These are phyloP conservation scores for Cystoderma amianthinum DNA, from an alignment of 768 basidiomycete genomes.

Conservation along the genomic window DNA sequence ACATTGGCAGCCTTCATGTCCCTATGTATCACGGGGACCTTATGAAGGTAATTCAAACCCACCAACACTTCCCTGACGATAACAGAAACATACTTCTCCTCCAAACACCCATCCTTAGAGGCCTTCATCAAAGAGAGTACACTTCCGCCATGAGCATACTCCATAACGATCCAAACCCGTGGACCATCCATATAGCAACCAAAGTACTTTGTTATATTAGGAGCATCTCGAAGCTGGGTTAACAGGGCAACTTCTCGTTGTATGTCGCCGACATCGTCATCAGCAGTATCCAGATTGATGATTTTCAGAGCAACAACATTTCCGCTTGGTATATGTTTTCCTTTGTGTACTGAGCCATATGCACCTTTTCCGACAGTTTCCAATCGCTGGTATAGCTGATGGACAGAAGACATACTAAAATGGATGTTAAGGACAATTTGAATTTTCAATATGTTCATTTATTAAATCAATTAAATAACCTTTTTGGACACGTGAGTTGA, in stretches of 20 bases:
- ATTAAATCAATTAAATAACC: too few relatives aligned
- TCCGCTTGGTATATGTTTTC: constrained; percentile 75
- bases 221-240: constrained; percentile 81
- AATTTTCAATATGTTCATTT: too few relatives aligned
- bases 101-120: constrained; percentile 63
- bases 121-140: constrained; percentile 92
- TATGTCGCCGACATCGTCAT: constrained; percentile 95
- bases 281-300: constrained; percentile 94
- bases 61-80: constrained; percentile 86
- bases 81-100: constrained; percentile 85
- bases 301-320: constrained; percentile 96
- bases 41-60: constrained; percentile 87
- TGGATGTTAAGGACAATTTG: too few relatives aligned
- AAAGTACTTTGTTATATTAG: constrained; percentile 91
- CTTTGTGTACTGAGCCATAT: constrained; percentile 94
- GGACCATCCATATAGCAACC: constrained; percentile 95
- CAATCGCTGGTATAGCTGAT: constrained; percentile 61
- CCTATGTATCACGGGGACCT: constrained; percentile 90
- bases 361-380: constrained; percentile 95
- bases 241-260: constrained; percentile 94
- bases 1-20: constrained; percentile 98
- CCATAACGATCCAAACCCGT: constrained; percentile 99
- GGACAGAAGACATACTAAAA: neutral
- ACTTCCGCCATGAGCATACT: constrained; percentile 92
- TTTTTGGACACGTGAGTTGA: too few relatives aligned